Conservation (phyloP, 495 filamentous ascomycete genomes). For the Evernia prunastri region DNA sequence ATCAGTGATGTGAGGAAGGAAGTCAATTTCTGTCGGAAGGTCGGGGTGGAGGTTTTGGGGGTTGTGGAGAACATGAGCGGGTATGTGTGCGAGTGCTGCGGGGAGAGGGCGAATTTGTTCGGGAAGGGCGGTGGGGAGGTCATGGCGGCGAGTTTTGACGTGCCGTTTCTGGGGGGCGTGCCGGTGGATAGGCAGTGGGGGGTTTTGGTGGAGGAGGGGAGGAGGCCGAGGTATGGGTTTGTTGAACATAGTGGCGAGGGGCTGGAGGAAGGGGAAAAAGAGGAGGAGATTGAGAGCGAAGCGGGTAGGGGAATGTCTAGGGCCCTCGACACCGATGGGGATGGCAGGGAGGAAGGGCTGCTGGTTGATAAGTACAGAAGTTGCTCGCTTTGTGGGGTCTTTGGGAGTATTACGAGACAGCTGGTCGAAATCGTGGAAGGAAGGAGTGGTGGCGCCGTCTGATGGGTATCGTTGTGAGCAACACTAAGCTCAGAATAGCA, state of each 20-base stretch:
- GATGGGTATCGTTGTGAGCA: background rate
- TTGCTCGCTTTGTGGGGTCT: slow-evolving; percentile 69
- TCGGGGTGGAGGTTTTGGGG: slow-evolving; percentile 70
- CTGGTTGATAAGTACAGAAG: slow-evolving; percentile 73
- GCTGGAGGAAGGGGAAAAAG: slow-evolving; percentile 31
- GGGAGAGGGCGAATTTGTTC: slow-evolving; percentile 88
- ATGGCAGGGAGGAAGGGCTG: slow-evolving; percentile 43
- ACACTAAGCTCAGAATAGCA: background rate
- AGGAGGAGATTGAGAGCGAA: slow-evolving; percentile 43
- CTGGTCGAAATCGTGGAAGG: slow-evolving; percentile 20
- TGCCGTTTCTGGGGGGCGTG: slow-evolving; percentile 78
- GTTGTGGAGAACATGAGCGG: slow-evolving; percentile 98
- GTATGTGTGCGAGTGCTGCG: slow-evolving; percentile 92
- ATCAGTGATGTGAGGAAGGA: slow-evolving; percentile 94
- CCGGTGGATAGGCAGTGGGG: slow-evolving; percentile 79
- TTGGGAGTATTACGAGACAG: slow-evolving; percentile 56
- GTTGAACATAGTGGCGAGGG: slow-evolving; percentile 35
- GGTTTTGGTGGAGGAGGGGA: slow-evolving; percentile 57
- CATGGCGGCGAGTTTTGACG: slow-evolving; percentile 80
- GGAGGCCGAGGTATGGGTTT: slow-evolving; percentile 33
- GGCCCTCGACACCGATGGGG: slow-evolving; percentile 4
- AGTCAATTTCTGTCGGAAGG: slow-evolving; percentile 90
- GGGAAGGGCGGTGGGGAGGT: slow-evolving; percentile 79
- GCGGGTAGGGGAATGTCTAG: slow-evolving; percentile 34
- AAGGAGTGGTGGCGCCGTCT: background rate